A percentile compares a stretch with the other conserved stretches of the same genome.
These are phyloP conservation scores for Urochloa ruziziensis DNA, from an alignment of 176 grass and related monocot species.

Conservation along the genomic window DNA sequence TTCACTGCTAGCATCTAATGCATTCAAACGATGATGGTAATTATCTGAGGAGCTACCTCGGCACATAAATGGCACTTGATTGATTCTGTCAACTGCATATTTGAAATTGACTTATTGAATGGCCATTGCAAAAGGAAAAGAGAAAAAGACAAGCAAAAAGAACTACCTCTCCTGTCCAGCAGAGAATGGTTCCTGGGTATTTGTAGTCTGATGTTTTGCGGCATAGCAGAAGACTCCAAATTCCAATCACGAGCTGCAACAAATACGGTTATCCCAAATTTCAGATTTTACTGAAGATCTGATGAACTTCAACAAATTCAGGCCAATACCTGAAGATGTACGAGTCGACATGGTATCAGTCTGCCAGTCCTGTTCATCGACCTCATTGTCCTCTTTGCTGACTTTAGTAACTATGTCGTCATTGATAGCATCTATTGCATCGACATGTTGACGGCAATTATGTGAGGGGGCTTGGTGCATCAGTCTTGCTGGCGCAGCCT, in stretches of 20 bases:
- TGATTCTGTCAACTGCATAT: slow-evolving; percentile 32
- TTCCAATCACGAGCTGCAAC: slow-evolving; percentile 37
- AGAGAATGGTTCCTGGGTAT: slow-evolving; percentile 39
- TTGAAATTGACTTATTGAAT: not conserved
- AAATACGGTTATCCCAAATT: slow-evolving; percentile 4
- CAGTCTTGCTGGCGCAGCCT: slow-evolving; percentile 34
- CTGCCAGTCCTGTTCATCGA: slow-evolving; percentile 36
- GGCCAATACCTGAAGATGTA: slow-evolving; percentile 53
- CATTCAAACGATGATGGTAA: slow-evolving; percentile 14
- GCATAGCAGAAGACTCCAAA: slow-evolving; percentile 30
- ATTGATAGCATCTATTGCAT: slow-evolving; percentile 41
- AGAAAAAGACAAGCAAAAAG: slow-evolving; percentile 9
- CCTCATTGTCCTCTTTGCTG: slow-evolving; percentile 39
- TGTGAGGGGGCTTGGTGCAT: slow-evolving; percentile 38
- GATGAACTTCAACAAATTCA: slow-evolving; percentile 2
- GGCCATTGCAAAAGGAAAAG: slow-evolving; percentile 2
- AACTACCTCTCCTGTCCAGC: slow-evolving; percentile 27
- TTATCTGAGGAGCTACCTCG: slow-evolving; percentile 13
- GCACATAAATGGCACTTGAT: not conserved
- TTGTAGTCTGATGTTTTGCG: slow-evolving; percentile 32
- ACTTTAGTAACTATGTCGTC: slow-evolving; percentile 57
- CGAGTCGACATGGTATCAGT: too few species aligned
- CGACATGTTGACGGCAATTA: slow-evolving; percentile 7
- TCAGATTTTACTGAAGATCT: slow-evolving; percentile 12
- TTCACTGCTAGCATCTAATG: slow-evolving; percentile 42